These are phyloP conservation scores for Crotalaria pallida DNA, from an alignment of 306 rosid genomes.

Conservation along the genomic window DNA sequence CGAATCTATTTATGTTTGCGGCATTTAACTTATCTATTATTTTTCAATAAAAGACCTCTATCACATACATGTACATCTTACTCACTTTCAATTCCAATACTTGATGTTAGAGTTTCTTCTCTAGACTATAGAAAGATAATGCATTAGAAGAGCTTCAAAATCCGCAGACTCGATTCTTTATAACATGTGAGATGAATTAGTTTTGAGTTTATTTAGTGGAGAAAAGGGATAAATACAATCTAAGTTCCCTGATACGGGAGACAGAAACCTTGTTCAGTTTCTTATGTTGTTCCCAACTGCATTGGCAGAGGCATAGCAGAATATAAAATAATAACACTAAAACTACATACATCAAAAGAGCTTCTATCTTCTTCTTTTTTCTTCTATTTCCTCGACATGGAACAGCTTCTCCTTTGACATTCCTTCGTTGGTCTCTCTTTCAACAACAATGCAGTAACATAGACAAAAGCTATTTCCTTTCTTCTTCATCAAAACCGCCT, in stretches of 20 bases:
- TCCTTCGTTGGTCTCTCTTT: constrained; percentile 24
- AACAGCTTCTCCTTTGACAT: constrained; percentile 27
- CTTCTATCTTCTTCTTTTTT: background rate
- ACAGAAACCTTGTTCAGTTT: constrained; percentile 26
- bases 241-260: background rate
- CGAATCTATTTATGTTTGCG: no score
- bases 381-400: constrained; percentile 21
- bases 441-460: constrained; percentile 17
- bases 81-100: no score
- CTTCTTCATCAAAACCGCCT: constrained; percentile 43
- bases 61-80: no score
- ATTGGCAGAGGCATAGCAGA: constrained; percentile 40
- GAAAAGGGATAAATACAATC: background rate
- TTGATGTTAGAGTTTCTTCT: background rate
- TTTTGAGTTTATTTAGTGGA: background rate
- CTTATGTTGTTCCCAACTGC: constrained; percentile 52
- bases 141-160: background rate
- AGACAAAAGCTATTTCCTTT: constrained; percentile 35
- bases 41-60: no score
- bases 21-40: no score
- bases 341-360: constrained; percentile 16
- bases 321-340: background rate
- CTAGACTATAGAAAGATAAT: background rate
- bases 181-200: background rate
- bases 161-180: background rate